Evolutionary conservation across 768 basidiomycete species (phyloP), one percentile per base, ranked within the genome.

Genomic region (Tylopilus vinaceipallidus): DNA sequence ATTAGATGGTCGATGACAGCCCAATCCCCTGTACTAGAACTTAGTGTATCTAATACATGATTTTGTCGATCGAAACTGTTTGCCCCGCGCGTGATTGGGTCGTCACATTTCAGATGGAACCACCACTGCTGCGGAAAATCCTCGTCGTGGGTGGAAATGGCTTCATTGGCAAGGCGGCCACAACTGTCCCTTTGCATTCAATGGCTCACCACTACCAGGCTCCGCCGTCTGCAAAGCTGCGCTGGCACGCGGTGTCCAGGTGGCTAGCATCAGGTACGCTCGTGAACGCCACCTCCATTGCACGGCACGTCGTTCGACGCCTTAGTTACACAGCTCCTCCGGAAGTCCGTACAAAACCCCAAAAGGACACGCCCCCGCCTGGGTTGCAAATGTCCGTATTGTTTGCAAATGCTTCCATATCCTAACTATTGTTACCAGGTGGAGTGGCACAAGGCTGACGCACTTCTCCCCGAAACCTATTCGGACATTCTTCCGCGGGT

Each of bases 81-180:
- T n/a, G n/a, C n/a, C n/a, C n/a, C n/a, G 47, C 20, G 40, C 14
- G 42, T 29, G 27, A 29, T 49, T 20, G 6, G 9, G n/a, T n/a
- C n/a, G n/a, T n/a, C n/a, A n/a, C 13, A 2, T 20, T 52, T 34
- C 27, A 6, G 13, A 65, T 65, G 64, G n/a, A 47, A 46, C 46
- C 55, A 34, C n/a, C 55, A 34, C n/a, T 75, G 20, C 48, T 75
- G 45, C 79, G 74, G 46, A 86, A 76, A 61, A 78, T 98, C 32
- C 82, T 98, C n/a, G 92, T 99, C 35, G 81, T 98, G 2, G 97
- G 97, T n/a, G 97, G 97, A 38, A 97, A 97, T 73, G 97, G 97
- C 6, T 98, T 97, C 74, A 83, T 99, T 61, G 95, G 95, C 89
- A 56, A 52, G 72, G 51, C 11, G n/a, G 19, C 0, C 14, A 30